phyloP scores from a whole-genome alignment of 768 basidiomycete species.

The Leccinellum luteum region DNA sequence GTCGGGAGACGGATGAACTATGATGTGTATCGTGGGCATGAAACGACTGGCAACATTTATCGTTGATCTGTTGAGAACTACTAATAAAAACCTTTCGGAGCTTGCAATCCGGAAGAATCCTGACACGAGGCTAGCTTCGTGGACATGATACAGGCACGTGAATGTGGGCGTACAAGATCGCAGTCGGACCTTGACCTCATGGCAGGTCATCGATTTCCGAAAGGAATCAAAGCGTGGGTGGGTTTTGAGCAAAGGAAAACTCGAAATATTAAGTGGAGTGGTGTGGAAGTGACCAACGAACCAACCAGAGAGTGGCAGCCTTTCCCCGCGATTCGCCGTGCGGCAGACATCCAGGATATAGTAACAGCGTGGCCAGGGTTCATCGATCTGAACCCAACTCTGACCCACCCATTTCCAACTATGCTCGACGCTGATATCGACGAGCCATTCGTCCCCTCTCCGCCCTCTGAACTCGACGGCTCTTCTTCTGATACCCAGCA shows the following conservation, averaged over 20 bases:
- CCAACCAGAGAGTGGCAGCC: neutral
- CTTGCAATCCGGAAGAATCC: neutral
- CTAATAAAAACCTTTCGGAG: constrained; percentile 15
- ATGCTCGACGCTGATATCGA: constrained; percentile 31
- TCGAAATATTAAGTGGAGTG: constrained; percentile 15
- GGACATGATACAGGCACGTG: constrained; percentile 26
- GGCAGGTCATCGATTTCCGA: constrained; percentile 19
- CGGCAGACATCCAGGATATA: constrained; percentile 11
- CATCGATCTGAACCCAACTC: constrained; percentile 9
- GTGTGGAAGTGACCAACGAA: neutral
- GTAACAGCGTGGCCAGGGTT: constrained; percentile 5
- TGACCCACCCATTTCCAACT: constrained; percentile 6
- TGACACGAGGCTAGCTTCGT: constrained; percentile 21
- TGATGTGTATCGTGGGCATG: constrained; percentile 27
- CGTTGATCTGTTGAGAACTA: constrained; percentile 15
- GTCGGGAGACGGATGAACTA: constrained; percentile 41
- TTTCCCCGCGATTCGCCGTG: constrained; percentile 9
- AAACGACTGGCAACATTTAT: constrained; percentile 8
- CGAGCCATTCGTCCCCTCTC: constrained; percentile 30
- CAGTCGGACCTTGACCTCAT: constrained; percentile 27
- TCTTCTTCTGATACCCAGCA: constrained; percentile 31
- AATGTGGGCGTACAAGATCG: constrained; percentile 3
- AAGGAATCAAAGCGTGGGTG: constrained; percentile 10
- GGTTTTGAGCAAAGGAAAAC: constrained; percentile 3
- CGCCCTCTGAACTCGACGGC: constrained; percentile 24